Conservation (phyloP, 192 early-diverging fungal genomes). For the Coemansia sp. region DNA sequence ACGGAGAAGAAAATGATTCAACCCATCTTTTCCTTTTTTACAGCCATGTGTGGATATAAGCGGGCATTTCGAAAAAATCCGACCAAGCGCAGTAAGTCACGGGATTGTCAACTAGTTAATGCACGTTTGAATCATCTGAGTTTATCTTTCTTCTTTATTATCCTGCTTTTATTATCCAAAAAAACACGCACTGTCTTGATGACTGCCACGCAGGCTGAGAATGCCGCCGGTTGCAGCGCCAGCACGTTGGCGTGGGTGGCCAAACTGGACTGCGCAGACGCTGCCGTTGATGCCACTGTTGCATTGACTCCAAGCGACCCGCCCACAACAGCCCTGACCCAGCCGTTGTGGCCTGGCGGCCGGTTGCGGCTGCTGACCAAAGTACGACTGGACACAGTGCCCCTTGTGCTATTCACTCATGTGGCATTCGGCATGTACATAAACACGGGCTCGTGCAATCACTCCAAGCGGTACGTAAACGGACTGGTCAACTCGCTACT, state of each 20-base stretch:
- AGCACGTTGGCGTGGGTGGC: conserved; percentile 15
- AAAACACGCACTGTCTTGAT: background rate
- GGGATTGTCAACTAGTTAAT: background rate
- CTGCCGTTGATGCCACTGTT: conserved; percentile 13
- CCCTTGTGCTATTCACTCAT: conserved; percentile 20
- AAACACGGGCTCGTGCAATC: conserved; percentile 10
- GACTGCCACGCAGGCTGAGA: background rate
- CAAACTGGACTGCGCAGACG: conserved; percentile 16
- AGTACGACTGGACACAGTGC: conserved; percentile 20
- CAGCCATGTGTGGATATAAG: background rate
- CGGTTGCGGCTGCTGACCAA: conserved; percentile 31
- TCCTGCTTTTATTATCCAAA: background rate
- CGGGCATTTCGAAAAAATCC: too few relatives aligned
- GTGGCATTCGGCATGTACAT: conserved; percentile 22
- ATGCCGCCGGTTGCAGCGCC: background rate
- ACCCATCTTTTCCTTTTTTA: background rate
- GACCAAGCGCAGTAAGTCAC: too few relatives aligned
- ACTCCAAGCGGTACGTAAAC: conserved; percentile 30
- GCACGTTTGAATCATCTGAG: background rate
- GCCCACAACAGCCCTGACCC: background rate
- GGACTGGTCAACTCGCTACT: conserved; percentile 19
- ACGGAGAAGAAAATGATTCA: background rate
- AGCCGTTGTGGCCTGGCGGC: conserved; percentile 16
- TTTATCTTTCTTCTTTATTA: background rate
- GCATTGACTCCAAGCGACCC: conserved; percentile 1